Conservation (phyloP, 768 basidiomycete species). For the Coprinopsis sp. region DNA sequence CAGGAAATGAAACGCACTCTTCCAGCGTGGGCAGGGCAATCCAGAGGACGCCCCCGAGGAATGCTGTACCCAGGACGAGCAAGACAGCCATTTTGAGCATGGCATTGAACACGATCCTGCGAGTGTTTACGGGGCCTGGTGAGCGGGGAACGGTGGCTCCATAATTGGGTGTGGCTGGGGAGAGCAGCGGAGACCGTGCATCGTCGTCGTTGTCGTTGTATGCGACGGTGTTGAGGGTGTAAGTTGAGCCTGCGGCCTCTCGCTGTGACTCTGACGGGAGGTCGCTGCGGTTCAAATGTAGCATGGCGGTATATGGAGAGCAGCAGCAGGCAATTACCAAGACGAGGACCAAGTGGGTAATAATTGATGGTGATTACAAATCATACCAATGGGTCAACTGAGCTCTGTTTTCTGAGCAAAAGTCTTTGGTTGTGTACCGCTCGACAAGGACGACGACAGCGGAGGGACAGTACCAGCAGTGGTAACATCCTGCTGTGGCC, state of each 20-base stretch:
- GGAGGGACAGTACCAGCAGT: neutral
- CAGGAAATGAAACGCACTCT: slow-evolving; percentile 45
- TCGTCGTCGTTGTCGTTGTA: slow-evolving; percentile 21
- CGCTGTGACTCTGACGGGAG: slow-evolving; percentile 13
- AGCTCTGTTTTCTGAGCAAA: too few relatives aligned
- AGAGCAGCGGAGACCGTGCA: slow-evolving; percentile 36
- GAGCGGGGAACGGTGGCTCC: slow-evolving; percentile 45
- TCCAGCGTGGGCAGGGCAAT: slow-evolving; percentile 76
- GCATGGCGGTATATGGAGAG: slow-evolving; percentile 11
- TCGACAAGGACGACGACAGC: slow-evolving; percentile 7
- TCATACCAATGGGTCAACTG: too few relatives aligned
- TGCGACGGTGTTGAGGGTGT: slow-evolving; percentile 61
- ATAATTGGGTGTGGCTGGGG: slow-evolving; percentile 45
- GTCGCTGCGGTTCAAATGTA: slow-evolving; percentile 20
- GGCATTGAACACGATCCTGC: slow-evolving; percentile 69
- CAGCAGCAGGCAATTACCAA: neutral
- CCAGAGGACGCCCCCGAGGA: slow-evolving; percentile 78
- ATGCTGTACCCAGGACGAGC: slow-evolving; percentile 61
- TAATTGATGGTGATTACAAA: neutral
- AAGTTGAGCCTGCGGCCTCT: slow-evolving; percentile 36
- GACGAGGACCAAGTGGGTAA: neutral
- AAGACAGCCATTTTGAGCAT: slow-evolving; percentile 79
- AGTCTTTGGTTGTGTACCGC: too few relatives aligned
- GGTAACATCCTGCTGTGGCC: too few relatives aligned
- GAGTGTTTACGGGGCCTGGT: slow-evolving; percentile 32